phyloP scores from a whole-genome alignment of 371 early-diverging fungal species.

The Capniomyces stellatus region DNA sequence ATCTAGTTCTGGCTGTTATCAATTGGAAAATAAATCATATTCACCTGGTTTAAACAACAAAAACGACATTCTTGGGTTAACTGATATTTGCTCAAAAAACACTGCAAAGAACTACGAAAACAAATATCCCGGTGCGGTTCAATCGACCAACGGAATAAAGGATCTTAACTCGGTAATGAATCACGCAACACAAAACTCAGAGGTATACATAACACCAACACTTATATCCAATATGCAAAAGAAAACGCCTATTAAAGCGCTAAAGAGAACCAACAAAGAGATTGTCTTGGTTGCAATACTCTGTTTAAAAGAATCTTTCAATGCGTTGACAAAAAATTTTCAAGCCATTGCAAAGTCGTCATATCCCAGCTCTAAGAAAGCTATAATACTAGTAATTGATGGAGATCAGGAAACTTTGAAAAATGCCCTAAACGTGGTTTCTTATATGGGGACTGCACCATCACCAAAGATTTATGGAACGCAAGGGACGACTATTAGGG shows the following conservation, averaged over 20 bases:
- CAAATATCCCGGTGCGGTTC: no score
- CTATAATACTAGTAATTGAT: constrained; percentile 20
- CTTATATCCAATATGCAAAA: background rate
- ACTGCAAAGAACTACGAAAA: no score
- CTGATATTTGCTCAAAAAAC: no score
- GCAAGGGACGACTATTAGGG: constrained; percentile 5
- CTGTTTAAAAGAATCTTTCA: constrained; percentile 10
- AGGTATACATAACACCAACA: background rate
- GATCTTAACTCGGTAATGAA: background rate
- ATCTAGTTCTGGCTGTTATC: no score
- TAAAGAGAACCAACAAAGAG: no score
- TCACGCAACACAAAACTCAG: background rate
- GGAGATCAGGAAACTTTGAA: constrained; percentile 10
- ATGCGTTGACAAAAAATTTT: constrained; percentile 14
- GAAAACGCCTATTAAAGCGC: constrained; percentile 1
- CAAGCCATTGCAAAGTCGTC: constrained; percentile 17
- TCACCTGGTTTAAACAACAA: no score
- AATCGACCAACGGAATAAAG: background rate
- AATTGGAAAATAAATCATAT: no score
- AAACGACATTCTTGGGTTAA: no score
- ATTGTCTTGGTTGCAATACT: constrained; percentile 14
- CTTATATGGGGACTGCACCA: constrained; percentile 13
- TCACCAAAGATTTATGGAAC: constrained; percentile 24
- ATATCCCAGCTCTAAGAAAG: constrained; percentile 11
- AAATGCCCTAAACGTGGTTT: constrained; percentile 9